phyloP scores from a whole-genome alignment of 2,329 filamentous ascomycete genomes.

The Neofusicoccum laricinum region DNA sequence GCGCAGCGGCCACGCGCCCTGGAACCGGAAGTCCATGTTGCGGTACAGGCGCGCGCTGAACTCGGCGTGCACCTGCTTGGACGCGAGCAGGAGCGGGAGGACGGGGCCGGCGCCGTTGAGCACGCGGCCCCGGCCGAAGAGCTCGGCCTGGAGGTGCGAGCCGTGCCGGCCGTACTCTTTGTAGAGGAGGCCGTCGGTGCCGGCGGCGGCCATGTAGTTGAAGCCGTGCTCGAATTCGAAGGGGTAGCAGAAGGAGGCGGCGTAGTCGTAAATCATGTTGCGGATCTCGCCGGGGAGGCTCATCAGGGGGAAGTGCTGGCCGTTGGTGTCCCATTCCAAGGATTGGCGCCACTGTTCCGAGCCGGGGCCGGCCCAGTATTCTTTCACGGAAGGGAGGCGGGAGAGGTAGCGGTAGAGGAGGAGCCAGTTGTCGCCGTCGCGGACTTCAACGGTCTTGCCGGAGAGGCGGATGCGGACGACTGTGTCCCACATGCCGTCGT shows the following conservation, averaged over 20 bases:
- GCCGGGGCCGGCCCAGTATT: background rate
- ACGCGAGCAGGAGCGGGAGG: background rate
- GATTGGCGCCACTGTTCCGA: background rate
- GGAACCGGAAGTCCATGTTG: constrained; percentile 10
- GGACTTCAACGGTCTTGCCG: background rate
- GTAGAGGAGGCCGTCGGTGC: constrained; percentile 9
- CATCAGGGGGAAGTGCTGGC: constrained; percentile 7
- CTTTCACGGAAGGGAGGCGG: background rate
- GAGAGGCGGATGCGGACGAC: constrained; percentile 10
- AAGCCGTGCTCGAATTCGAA: constrained; percentile 13
- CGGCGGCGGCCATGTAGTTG: constrained; percentile 11
- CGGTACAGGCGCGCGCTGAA: background rate
- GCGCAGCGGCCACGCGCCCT: background rate
- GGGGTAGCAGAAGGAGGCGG: constrained; percentile 8
- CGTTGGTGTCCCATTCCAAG: constrained; percentile 7
- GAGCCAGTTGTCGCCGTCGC: constrained; percentile 1
- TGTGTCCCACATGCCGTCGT: constrained; percentile 15
- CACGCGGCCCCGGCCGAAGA: constrained; percentile 6
- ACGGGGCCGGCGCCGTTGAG: constrained; percentile 11
- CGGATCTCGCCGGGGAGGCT: constrained; percentile 12
- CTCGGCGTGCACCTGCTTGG: constrained; percentile 4
- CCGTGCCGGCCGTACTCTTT: background rate
- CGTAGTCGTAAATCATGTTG: constrained; percentile 15
- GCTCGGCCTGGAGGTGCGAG: constrained; percentile 10
- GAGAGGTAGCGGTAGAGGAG: background rate